A percentile compares a stretch with the other conserved stretches of the same genome.
Evolutionary conservation across 495 filamentous ascomycete species (phyloP).

Genomic region (Hypoxylon fragiforme): DNA sequence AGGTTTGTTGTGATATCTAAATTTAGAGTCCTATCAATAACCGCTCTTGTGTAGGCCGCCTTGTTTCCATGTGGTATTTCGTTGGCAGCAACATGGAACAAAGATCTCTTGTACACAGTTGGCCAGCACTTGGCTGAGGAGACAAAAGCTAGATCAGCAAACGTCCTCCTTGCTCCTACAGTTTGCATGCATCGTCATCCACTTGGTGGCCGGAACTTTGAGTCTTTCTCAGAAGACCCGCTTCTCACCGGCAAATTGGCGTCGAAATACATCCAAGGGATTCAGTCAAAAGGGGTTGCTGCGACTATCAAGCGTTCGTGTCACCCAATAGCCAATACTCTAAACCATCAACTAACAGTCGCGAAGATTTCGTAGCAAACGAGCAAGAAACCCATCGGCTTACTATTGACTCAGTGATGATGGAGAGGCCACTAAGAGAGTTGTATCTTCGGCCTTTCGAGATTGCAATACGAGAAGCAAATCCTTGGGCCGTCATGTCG

Average conservation of each 20-base stretch:
- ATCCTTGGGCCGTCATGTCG: conserved; percentile 78
- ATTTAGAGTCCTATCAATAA: neutral
- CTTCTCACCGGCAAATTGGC: conserved; percentile 75
- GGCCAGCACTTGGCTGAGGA: conserved; percentile 76
- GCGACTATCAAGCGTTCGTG: conserved; percentile 75
- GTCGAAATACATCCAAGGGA: conserved; percentile 69
- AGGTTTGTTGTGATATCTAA: conserved; percentile 44
- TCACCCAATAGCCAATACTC: neutral
- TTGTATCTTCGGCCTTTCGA: conserved; percentile 84
- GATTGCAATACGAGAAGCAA: conserved; percentile 76
- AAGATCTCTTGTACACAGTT: conserved; percentile 64
- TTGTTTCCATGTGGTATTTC: conserved; percentile 77
- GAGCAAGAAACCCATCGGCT: conserved; percentile 82
- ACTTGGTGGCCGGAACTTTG: conserved; percentile 81
- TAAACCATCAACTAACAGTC: conserved; percentile 31
- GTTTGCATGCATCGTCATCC: conserved; percentile 83
- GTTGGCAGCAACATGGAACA: conserved; percentile 79
- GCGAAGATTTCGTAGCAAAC: conserved; percentile 74
- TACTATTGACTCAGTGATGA: conserved; percentile 70
- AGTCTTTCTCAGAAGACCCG: conserved; percentile 86
- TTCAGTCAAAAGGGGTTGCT: conserved; percentile 74
- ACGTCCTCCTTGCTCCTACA: conserved; percentile 77
- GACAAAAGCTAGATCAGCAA: conserved; percentile 69
- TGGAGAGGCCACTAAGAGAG: conserved; percentile 75
- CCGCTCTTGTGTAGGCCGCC: conserved; percentile 60